A percentile compares a stretch with the other conserved stretches of the same genome.
phyloP scores from a whole-genome alignment of 805 yeast genomes.

The Ogataea saltuana region DNA sequence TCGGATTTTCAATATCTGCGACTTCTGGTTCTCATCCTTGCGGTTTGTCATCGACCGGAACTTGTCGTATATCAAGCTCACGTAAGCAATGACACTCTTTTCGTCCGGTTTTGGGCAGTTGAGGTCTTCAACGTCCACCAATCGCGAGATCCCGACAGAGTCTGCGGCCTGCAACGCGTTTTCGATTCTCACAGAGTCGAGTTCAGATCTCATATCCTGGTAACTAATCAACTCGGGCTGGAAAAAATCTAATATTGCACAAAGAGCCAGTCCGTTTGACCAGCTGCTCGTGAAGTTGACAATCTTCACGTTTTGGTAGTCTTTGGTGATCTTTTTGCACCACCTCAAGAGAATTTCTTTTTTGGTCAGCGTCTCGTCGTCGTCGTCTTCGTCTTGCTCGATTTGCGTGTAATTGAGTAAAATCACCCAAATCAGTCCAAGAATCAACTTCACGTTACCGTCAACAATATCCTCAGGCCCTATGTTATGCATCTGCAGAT shows the following conservation, averaged over 20 bases:
- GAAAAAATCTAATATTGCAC: conserved; percentile 44
- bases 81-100: conserved; percentile 55
- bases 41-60: conserved; percentile 26
- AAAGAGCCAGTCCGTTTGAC: conserved; percentile 52
- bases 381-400: conserved; percentile 11
- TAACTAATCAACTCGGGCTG: conserved; percentile 43
- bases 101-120: conserved; percentile 55
- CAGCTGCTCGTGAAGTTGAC: conserved; percentile 56
- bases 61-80: conserved; percentile 58
- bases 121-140: conserved; percentile 58
- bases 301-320: conserved; percentile 39
- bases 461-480: conserved; percentile 52
- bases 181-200: conserved; percentile 36
- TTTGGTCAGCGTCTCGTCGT: conserved; percentile 19
- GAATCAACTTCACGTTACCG: conserved; percentile 46
- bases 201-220: conserved; percentile 28
- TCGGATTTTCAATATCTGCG: conserved; percentile 17
- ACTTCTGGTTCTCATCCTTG: conserved; percentile 9
- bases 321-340: conserved; percentile 50
- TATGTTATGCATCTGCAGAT: conserved; percentile 43
- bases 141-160: conserved; percentile 48
- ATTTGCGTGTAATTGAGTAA: conserved; percentile 41
- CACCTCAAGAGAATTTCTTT: conserved; percentile 50
- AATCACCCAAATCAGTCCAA: conserved; percentile 52
- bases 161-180: conserved; percentile 45